A percentile compares a stretch with the other conserved stretches of the same genome.
These are phyloP conservation scores for Boletus speciosus DNA, from an alignment of 768 basidiomycete species.

Conservation along the genomic window DNA sequence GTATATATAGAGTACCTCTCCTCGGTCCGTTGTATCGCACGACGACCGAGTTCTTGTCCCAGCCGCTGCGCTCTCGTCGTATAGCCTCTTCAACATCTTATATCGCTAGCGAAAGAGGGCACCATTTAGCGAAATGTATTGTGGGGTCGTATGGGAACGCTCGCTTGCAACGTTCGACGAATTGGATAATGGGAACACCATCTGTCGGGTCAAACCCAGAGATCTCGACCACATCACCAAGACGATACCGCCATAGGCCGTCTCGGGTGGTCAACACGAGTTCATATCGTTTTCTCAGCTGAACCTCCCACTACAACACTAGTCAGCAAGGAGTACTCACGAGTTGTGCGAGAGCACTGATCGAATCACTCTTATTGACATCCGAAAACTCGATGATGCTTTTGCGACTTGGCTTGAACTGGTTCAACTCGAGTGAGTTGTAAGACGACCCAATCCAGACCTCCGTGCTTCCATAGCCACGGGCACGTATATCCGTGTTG, in stretches of 20 bases:
- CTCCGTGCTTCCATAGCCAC: conserved; percentile 6
- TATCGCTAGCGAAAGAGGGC: too few species aligned
- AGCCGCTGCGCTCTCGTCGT: too few species aligned
- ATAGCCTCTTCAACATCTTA: too few species aligned
- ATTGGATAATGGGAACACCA: conserved; percentile 19
- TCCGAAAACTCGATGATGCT: conserved; percentile 17
- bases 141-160: background rate
- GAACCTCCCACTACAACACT: conserved; percentile 15
- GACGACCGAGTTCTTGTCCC: too few species aligned
- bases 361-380: background rate
- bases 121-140: too few species aligned
- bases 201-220: conserved; percentile 16
- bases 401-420: background rate
- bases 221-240: conserved; percentile 21
- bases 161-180: conserved; percentile 14
- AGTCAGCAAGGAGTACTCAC: conserved; percentile 8
- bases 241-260: conserved; percentile 23
- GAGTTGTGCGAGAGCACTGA: background rate
- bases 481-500: background rate
- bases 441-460: conserved; percentile 5
- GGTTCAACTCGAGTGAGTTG: conserved; percentile 4
- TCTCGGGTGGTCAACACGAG: conserved; percentile 15
- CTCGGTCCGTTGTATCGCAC: too few species aligned
- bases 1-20: too few species aligned
- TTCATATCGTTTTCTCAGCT: conserved; percentile 15